A percentile compares a stretch with the other conserved stretches of the same genome.
Conservation (phyloP, 345 rosid species). For the Camelina neglecta region DNA sequence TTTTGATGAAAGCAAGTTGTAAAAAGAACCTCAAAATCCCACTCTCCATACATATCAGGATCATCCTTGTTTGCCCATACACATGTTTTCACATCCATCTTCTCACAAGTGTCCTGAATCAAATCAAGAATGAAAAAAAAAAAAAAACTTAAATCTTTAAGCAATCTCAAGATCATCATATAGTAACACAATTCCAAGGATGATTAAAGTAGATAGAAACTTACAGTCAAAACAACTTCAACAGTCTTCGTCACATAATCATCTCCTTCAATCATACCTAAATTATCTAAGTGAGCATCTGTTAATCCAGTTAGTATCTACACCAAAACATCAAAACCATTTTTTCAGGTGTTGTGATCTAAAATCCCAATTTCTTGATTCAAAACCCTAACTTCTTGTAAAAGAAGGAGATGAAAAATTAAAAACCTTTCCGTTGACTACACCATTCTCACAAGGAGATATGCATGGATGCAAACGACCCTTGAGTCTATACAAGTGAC, state of each 20-base stretch:
- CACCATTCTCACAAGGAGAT: constrained; percentile 54
- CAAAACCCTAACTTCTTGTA: neutral
- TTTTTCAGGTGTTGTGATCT: neutral
- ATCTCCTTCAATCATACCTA: constrained; percentile 75
- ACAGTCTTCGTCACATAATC: constrained; percentile 67
- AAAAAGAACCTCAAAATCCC: constrained; percentile 74
- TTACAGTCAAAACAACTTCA: constrained; percentile 64
- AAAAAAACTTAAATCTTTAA: neutral
- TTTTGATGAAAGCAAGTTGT: no score
- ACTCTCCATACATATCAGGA: constrained; percentile 78
- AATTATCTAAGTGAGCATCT: constrained; percentile 57
- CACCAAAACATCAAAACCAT: neutral
- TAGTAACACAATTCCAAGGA: neutral
- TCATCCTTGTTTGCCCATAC: constrained; percentile 70
- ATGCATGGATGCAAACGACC: constrained; percentile 92
- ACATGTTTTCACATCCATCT: constrained; percentile 56
- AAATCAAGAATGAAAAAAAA: neutral
- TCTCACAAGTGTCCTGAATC: constrained; percentile 59
- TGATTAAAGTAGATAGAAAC: constrained; percentile 1
- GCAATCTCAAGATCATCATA: neutral
- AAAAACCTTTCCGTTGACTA: constrained; percentile 62
- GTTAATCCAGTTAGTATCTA: constrained; percentile 76
- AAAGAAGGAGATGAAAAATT: neutral
- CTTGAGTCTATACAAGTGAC: constrained; percentile 79
- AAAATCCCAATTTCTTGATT: neutral